Evolutionary conservation across 306 rosid genomes (phyloP), one percentile per base, ranked within the genome.

Genomic region (Pueraria montana): DNA sequence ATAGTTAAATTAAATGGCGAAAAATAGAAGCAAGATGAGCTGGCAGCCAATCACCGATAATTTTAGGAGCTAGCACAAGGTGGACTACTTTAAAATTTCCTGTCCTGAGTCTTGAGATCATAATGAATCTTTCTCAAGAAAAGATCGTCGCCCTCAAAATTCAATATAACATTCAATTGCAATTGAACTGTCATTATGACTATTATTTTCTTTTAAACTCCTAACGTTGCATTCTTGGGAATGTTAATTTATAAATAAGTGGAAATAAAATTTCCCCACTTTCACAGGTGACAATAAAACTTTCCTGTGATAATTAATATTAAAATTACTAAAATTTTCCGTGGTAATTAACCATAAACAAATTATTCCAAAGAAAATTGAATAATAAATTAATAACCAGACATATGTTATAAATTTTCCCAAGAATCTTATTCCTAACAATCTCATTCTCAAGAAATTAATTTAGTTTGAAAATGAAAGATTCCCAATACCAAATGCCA

Each of bases 111-210:
- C 27, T 50, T n/a, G 46, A 10, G 20, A 36, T 42, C 52, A 64
- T n/a, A 55, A 50, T 21, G 55, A 69, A 7, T 13, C 11, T 72
- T 78, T 48, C 24, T 49, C 59, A 36, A 23, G 64, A 0, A 76
- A 63, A 38, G 61, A 78, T 38, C 34, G 68, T 21, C 30, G 9
- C 4, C 16, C 17, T 30, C 38, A 69, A 65, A 79, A 64, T 52
- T 49, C 58, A 74, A 62, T 50, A 38, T 40, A 68, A 20, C 72
- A 81, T 45, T 58, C 43, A 43, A 68, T 48, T 74, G 27, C 45
- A 59, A 63, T 74, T 59, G 20, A 59, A 62, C 36, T 40, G 48
- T 70, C 42, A 4, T 49, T 34, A 71, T 17, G 55, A 56, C 20
- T 8, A 23, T 42, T 14, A 27, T 58, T 59, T 13, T 42, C 16